Percentiles rank a stretch among this genome's conserved stretches.
Evolutionary conservation across 2,329 filamentous ascomycete species (phyloP).

Genomic region (Epichloe uncinata): DNA sequence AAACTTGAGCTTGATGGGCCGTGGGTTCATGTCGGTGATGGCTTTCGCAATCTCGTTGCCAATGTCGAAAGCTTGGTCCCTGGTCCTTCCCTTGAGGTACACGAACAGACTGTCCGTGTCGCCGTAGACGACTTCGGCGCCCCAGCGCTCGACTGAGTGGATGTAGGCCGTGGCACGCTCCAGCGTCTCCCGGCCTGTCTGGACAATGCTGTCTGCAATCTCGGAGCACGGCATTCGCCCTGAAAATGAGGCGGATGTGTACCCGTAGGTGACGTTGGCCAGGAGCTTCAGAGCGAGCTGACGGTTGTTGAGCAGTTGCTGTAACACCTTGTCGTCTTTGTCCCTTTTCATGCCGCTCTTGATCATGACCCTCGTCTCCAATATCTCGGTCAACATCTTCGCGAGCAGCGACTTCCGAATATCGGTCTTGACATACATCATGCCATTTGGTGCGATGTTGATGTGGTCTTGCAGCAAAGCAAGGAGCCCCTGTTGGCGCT

Average conservation of each 20-base stretch:
- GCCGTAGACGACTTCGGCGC: constrained; percentile 92
- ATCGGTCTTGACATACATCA: constrained; percentile 81
- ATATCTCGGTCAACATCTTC: constrained; percentile 91
- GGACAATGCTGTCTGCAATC: constrained; percentile 95
- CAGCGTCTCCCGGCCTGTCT: constrained; percentile 86
- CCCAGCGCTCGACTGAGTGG: constrained; percentile 77
- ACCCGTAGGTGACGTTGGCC: constrained; percentile 98
- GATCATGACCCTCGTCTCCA: constrained; percentile 95
- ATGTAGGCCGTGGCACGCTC: constrained; percentile 90
- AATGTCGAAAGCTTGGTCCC: constrained; percentile 80
- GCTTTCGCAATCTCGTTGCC: constrained; percentile 83
- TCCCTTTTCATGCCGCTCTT: constrained; percentile 94
- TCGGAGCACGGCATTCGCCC: constrained; percentile 96
- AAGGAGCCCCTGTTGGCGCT: constrained; percentile 60
- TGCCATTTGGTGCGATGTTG: constrained; percentile 89
- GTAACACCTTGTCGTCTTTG: constrained; percentile 73
- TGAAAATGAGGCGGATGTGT: constrained; percentile 92
- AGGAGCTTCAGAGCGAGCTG: constrained; percentile 91
- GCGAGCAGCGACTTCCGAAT: constrained; percentile 83
- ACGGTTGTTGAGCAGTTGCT: constrained; percentile 81
- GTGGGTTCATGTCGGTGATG: constrained; percentile 80
- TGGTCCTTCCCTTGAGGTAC: constrained; percentile 73
- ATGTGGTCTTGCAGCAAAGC: constrained; percentile 71
- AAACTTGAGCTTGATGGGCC: constrained; percentile 90
- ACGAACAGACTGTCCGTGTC: constrained; percentile 95